Base-by-base conservation (phyloP, 345 rosid species). In the Hevea brasiliensis region DNA sequence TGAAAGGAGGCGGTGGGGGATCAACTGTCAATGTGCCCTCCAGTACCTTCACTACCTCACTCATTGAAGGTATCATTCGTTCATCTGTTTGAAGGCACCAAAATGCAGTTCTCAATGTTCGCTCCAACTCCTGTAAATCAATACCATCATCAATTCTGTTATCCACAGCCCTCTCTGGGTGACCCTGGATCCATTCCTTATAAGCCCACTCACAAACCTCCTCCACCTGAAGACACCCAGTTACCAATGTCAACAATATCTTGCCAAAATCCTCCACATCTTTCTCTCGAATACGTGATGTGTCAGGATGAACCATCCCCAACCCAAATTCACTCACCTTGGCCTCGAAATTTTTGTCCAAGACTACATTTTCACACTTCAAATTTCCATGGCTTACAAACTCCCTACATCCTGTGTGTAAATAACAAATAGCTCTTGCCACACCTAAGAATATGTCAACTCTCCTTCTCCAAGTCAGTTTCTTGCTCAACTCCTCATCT, bases 381-480 rank as follows among this genome's bases (percentile, higher is more conserved):
- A 93, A 77, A 74, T 87, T 89, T 72, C 93, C 97, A 64, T 90
- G 98, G 82, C 88, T 82, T 29, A 90, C 56, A 57, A 89, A 91
- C 72, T 93, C 97, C 75, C 95, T 83, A 68, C 98, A 90, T 45
- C 80, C 92, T 0, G 84, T 78, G 81, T 93, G 98, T 84, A 93
- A 83, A 62, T 93, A 93, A 74, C 73, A 84, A 6, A 91, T 69
- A 37, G 95, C 93, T 71, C 81, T 87, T 7, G 93, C 94, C 78
- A 93, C 94, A 47, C 81, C 73, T 72, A 77, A 47, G 76, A 89
- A 87, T 51, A 84, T 86, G 9, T 83, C 85, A n/a, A 82, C 71
- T 77, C 98, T 87, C 85, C 70, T 85, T 35, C 82, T 81, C 98
- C 98, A 93, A 7, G 82, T 82, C 76, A 90, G 75, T 32, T 70